A percentile compares a stretch with the other conserved stretches of the same genome.
Conservation (phyloP, 225 moss, liverwort and hornwort genomes). For the Marchantia polymorpha region DNA sequence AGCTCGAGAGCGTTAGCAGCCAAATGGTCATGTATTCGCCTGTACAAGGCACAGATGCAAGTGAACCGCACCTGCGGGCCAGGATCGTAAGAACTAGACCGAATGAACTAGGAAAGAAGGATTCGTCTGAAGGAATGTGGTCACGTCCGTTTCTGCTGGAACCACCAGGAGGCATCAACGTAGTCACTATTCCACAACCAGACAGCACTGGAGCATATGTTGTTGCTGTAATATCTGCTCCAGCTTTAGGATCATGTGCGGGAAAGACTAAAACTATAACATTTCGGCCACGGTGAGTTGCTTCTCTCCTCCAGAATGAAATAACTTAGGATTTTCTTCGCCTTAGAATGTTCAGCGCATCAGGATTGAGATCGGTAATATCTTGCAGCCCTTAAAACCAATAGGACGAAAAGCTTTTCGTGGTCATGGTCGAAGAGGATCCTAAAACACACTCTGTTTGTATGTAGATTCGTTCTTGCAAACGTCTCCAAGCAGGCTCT, state of each 20-base stretch:
- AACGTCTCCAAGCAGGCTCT: conserved; percentile 80
- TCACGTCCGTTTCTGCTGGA: conserved; percentile 82
- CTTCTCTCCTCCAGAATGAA: not conserved
- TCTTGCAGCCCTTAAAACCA: not conserved
- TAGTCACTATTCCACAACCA: conserved; percentile 70
- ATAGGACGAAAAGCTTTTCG: not conserved
- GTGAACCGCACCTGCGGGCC: conserved; percentile 68
- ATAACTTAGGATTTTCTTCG: not conserved
- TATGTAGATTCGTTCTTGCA: conserved; percentile 58
- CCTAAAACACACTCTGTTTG: not conserved
- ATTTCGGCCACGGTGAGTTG: conserved; percentile 77
- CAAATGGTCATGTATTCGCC: conserved; percentile 74
- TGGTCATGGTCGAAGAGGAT: not conserved
- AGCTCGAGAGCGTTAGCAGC: conserved; percentile 25
- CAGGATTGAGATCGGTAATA: not conserved
- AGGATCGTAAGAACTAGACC: conserved; percentile 54
- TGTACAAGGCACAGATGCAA: conserved; percentile 81
- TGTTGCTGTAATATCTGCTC: conserved; percentile 75
- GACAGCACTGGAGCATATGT: conserved; percentile 77
- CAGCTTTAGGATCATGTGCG: conserved; percentile 80
- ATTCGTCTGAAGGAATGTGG: conserved; percentile 50
- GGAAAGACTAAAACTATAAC: conserved; percentile 89
- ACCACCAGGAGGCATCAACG: conserved; percentile 67
- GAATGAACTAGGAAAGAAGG: conserved; percentile 37
- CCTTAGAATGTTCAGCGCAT: not conserved